Base-by-base conservation (phyloP, 108 stramenopile genomes). In the Discostella stelligeroides region DNA sequence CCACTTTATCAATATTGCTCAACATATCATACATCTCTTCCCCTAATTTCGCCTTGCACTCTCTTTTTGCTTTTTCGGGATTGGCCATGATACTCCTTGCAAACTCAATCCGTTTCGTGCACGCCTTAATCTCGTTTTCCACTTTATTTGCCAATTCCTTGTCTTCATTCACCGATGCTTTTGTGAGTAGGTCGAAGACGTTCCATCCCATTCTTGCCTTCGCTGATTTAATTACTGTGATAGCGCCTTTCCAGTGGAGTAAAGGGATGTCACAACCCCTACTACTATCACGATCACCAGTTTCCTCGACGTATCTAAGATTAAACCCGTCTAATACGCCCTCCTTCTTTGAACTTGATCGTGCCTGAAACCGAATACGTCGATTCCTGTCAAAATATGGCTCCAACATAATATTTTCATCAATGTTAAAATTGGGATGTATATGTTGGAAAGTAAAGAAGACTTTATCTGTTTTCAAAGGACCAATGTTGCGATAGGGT, bases 11-110 rank as follows among this genome's bases (percentile, higher is more conserved):
- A 46, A 70, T 60, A 60, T 70, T 70, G 2, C 28, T 30, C 13
- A 70, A 46, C 42, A 70, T 30, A 15, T 70, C 68, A 70, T 57
- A 70, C 15, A 70, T 56, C 45, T 70, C 68, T 3, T 49, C 21
- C 27, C 68, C 68, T 1, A 70, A 56, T 10, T 38, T 34, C 34
- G 68, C 68, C 56, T 60, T 70, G 46, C 57, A 46, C 18, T 70
- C 68, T 27, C 9, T 59, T 21, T 21, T 49, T 18, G 56, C 40
- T 7, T 50, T 39, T 24, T 10, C 4, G 0, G 68, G 55, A 43
- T 70, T 37, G 15, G 7, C 28, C 40, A 59, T 41, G n/a, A 48
- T 56, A n/a, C 43, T 18, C 25, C 46, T 59, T 60, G 58, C 68
- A 57, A 42, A 59, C 24, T 29, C 48, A 15, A 48, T 60, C 43